These are phyloP conservation scores for Paecilomyces fulvus DNA, from an alignment of 2,329 filamentous ascomycete genomes.

Conservation along the genomic window DNA sequence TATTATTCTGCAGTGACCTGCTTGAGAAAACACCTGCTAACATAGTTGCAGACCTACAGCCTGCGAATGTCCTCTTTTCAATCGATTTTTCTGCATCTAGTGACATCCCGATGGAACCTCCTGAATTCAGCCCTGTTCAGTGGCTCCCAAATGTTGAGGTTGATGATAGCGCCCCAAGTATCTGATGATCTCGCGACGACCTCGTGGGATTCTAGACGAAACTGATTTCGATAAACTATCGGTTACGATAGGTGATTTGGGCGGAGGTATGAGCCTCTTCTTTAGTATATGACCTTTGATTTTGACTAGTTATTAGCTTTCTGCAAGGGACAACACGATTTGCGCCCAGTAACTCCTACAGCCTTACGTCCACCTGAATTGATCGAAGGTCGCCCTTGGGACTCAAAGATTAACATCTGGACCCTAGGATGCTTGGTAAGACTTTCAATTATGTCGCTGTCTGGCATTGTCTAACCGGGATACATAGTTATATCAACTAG, in stretches of 20 bases:
- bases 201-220: conserved; percentile 8
- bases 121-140: conserved; percentile 11
- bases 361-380: conserved; percentile 13
- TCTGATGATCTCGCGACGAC: conserved; percentile 11
- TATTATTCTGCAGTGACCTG: not conserved
- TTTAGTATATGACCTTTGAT: conserved; percentile 1
- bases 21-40: not conserved
- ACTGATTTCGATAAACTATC: conserved; percentile 6
- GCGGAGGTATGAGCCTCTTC: conserved; percentile 10
- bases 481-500: too few relatives aligned
- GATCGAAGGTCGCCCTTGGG: conserved; percentile 7
- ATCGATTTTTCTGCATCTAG: not conserved
- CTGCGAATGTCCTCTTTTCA: conserved; percentile 15
- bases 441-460: too few relatives aligned
- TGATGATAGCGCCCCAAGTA: conserved; percentile 13
- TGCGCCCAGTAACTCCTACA: conserved; percentile 9
- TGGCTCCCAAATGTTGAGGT: conserved; percentile 8
- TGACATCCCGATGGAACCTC: conserved; percentile 4
- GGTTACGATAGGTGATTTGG: conserved; percentile 15
- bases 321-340: conserved; percentile 4
- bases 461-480: too few relatives aligned
- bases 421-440: conserved; percentile 7
- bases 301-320: conserved; percentile 1
- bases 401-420: conserved; percentile 13
- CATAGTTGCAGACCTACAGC: conserved; percentile 11